Evolutionary conservation across 345 rosid genomes (phyloP), one percentile per base, ranked within the genome.

Genomic region (Anastatica hierochuntica): DNA sequence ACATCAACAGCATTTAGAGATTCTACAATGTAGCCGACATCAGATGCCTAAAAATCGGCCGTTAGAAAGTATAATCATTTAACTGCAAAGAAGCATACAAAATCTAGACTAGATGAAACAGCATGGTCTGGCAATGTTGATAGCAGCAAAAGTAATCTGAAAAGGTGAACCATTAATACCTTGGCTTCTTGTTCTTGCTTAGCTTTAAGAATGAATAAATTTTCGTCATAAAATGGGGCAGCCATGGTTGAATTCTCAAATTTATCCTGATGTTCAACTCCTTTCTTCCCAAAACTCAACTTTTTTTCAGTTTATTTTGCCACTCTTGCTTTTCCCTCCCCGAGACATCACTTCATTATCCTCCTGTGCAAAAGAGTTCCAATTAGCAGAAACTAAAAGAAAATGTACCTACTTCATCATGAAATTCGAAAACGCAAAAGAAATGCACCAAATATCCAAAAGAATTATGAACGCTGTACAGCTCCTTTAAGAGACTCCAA

Each of bases 161-260:
- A 63, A 15, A 45, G 35, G 18, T 15, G 56, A 31, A 50, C 1
- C 38, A 48, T 8, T 34, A 37, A 52, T 66, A 80, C 98, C 96
- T 85, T 92, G 39, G 83, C 76, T 67, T 92, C 96, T 13, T 49
- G 80, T 27, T 84, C 96, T 63, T 74, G 83, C 61, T 78, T 87
- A 46, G 73, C 63, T 58, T 78, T 80, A 47, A 86, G 69, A 39
- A 79, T 56, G 60, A 63, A 78, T 33, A 81, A 42, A 51, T 84
- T 87, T 33, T 83, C 94, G 58, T 92, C 95, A 42, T 70, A 82
- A 43, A 76, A 76, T 35, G 83, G 77, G 23, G 70, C 67, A 31
- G 95, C 76, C 96, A 84, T 87, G 24, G 70, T 64, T 46, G 74
- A 53, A 62, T 77, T 74, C 54, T 79, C 95, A 38, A 62, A 52